Conservation (phyloP, 345 rosid genomes). For the Eutrema heterophyllum region DNA sequence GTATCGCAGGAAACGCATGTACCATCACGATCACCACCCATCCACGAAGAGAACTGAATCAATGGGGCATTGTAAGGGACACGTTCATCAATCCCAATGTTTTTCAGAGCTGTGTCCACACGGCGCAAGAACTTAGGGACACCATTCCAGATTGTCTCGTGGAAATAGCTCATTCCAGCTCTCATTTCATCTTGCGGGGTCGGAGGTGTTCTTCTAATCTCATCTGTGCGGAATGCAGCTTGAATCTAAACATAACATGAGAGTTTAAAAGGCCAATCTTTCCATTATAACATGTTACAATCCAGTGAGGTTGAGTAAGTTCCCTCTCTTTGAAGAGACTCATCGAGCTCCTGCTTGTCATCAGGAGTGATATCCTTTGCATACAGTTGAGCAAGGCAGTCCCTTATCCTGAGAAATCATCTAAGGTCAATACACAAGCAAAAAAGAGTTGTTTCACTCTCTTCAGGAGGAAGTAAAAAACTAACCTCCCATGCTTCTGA, state of each 20-base stretch:
- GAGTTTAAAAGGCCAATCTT: neutral
- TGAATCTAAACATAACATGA: conserved; percentile 54
- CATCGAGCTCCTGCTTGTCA: conserved; percentile 98
- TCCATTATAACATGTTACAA: neutral
- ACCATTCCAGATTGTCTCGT: conserved; percentile 98
- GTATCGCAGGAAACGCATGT: neutral
- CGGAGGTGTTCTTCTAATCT: conserved; percentile 95
- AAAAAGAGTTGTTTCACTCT: neutral
- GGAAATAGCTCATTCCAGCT: conserved; percentile 99
- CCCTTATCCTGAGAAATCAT: conserved; percentile 57
- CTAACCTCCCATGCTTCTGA: conserved; percentile 93
- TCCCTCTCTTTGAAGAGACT: conserved; percentile 95
- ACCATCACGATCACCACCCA: conserved; percentile 99
- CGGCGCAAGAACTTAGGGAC: conserved; percentile 98
- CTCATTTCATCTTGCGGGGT: conserved; percentile 99
- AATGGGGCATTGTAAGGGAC: conserved; percentile 98
- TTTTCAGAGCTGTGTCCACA: conserved; percentile 94
- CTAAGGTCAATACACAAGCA: neutral
- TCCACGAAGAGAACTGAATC: conserved; percentile 99
- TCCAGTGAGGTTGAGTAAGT: neutral
- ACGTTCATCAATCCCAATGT: conserved; percentile 86
- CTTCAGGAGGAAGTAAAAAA: neutral
- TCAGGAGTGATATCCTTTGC: conserved; percentile 96
- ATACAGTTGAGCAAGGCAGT: conserved; percentile 82
- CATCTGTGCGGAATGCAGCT: conserved; percentile 99